These are phyloP conservation scores for Magnaporthiopsis incrustans DNA, from an alignment of 2,329 filamentous ascomycete genomes.

Conservation along the genomic window DNA sequence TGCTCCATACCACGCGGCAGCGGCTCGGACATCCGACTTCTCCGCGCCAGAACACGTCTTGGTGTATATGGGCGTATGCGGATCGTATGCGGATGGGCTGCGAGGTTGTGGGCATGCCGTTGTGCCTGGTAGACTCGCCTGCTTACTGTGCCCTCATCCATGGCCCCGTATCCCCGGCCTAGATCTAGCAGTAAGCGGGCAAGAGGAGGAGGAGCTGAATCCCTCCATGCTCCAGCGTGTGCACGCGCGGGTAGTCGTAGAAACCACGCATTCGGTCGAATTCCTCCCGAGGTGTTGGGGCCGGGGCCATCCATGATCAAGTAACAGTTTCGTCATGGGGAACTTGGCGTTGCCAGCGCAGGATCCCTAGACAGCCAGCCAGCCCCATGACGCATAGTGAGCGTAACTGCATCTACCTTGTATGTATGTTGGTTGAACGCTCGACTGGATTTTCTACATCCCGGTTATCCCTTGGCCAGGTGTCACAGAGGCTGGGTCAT, in stretches of 20 bases:
- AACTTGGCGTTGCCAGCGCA: background rate
- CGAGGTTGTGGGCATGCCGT: no score
- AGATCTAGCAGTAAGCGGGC: background rate
- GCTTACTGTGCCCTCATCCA: background rate
- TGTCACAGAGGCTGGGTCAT: background rate
- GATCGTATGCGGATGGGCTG: background rate
- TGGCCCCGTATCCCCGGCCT: background rate
- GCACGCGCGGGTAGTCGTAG: background rate
- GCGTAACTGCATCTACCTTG: background rate
- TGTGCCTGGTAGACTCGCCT: background rate
- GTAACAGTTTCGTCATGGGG: background rate
- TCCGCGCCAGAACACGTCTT: background rate
- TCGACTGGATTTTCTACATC: background rate
- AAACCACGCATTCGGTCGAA: background rate
- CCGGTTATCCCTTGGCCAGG: background rate
- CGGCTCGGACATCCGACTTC: background rate
- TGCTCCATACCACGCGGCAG: no score
- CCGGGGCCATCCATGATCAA: background rate
- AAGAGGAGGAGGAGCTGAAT: background rate
- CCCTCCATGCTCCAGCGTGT: background rate
- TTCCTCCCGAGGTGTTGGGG: background rate
- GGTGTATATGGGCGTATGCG: background rate
- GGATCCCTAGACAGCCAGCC: background rate
- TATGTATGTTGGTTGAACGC: background rate
- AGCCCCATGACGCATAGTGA: background rate